phyloP scores from a whole-genome alignment of 2,329 filamentous ascomycete species.

The Pseudogymnoascus sp. region DNA sequence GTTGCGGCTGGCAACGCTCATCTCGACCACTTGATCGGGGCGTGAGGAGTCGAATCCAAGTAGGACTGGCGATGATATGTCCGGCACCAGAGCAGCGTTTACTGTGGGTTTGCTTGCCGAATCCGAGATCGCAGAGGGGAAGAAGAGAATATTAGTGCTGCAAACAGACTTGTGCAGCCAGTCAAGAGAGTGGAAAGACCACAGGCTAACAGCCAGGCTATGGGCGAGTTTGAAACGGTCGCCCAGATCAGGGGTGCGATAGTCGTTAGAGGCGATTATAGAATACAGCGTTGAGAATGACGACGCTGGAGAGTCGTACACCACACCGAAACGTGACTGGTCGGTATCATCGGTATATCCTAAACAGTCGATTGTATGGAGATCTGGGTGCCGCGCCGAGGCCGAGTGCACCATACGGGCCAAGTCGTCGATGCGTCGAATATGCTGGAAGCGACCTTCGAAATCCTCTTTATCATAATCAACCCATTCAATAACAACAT shows the following conservation, averaged over 20 bases:
- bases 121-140: constrained; percentile 32
- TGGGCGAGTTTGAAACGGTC: constrained; percentile 35
- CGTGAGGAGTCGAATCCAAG: constrained; percentile 36
- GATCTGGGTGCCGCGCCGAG: constrained; percentile 37
- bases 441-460: constrained; percentile 35
- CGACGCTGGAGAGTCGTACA: constrained; percentile 33
- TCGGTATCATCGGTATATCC: constrained; percentile 38
- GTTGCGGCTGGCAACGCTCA: constrained; percentile 33
- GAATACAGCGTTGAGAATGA: constrained; percentile 33
- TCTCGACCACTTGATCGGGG: constrained; percentile 30
- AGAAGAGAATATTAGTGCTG: constrained; percentile 34
- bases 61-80: constrained; percentile 33
- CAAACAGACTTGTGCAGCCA: constrained; percentile 41
- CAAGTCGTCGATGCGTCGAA: constrained; percentile 39
- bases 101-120: constrained; percentile 22
- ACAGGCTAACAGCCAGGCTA: constrained; percentile 37
- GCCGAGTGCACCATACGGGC: constrained; percentile 40
- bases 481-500: constrained; percentile 39
- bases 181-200: constrained; percentile 45
- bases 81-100: constrained; percentile 29
- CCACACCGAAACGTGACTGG: constrained; percentile 35
- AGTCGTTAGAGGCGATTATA: constrained; percentile 33
- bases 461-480: constrained; percentile 34
- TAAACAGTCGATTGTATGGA: constrained; percentile 39
- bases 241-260: constrained; percentile 38